Base-by-base conservation (phyloP, 257 asterid genomes). In the Verbascum thapsus region DNA sequence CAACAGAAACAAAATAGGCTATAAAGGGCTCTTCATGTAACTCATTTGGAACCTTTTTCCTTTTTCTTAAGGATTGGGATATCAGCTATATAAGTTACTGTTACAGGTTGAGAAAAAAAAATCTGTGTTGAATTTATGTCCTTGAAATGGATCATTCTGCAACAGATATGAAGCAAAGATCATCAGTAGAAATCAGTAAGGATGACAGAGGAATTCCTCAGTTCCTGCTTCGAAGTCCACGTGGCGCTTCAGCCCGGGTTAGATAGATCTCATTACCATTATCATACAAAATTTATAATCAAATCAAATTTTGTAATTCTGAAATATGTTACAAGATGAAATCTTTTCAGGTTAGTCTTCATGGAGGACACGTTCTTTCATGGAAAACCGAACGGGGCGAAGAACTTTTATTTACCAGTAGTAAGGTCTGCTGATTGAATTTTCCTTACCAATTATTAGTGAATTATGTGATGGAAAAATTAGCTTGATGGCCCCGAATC, bases 331-430 rank as follows among this genome's bases (percentile, higher is more conserved):
- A 39, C 13, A 2, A 26, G 35, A 40, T 60, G 35, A 49, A 44
- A 23, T 6, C n/a, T 8, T 10, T 74, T 53, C 84, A 90, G 98
- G 76, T 91, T 39, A 91, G 96, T 76, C 88, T 91, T 50, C 88
- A 86, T 60, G 98, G 98, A 51, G 98, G 96, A 35, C 98, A 88
- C 78, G 95, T 91, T 61, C 95, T 89, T 38, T 91, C 98, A 7
- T 91, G 95, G 98, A 88, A 84, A 72, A 82, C 70, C 6, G 95
- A 82, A 56, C 62, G 67, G 4, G 89, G 85, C 3, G 95, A 91
- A 63, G 96, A 91, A 23, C 69, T 91, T 58, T 69, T 91, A 23
- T 91, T 86, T 67, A 77, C 78, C 7, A 91, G 98, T 48, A 74
- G 71, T 48, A 91, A 88, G 98, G 98, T 90, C 39, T 7, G 66